These are phyloP conservation scores for Podospora pseudopauciseta DNA, from an alignment of 495 filamentous ascomycete species.

Conservation along the genomic window DNA sequence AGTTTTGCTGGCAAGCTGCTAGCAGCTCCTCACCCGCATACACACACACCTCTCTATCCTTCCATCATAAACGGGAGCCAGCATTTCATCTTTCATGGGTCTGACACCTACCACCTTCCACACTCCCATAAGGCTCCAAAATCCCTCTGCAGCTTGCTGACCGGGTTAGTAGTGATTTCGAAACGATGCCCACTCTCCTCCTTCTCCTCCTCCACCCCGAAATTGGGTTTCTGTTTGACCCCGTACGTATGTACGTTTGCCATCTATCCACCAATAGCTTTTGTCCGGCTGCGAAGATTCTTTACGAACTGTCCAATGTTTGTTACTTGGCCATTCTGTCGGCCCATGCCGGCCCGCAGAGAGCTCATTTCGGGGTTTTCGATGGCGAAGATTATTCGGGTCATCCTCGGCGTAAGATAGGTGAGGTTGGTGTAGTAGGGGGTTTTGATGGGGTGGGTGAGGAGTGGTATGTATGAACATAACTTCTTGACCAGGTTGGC, in stretches of 20 bases:
- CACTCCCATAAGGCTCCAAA: conserved; percentile 36
- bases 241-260: conserved; percentile 40
- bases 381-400: conserved; percentile 55
- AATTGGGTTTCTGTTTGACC: conserved; percentile 48
- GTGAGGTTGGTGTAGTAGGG: conserved; percentile 48
- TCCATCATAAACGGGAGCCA: not conserved
- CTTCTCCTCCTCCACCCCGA: conserved; percentile 36
- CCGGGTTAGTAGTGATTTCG: conserved; percentile 55
- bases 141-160: conserved; percentile 44
- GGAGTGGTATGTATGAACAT: conserved; percentile 42
- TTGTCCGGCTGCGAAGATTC: conserved; percentile 39
- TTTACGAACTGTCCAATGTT: conserved; percentile 50
- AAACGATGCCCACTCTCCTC: conserved; percentile 45
- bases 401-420: conserved; percentile 50
- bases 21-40: not conserved
- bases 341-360: conserved; percentile 47
- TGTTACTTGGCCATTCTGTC: conserved; percentile 38
- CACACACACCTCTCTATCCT: too few species aligned
- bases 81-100: not conserved
- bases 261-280: conserved; percentile 51
- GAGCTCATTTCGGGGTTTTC: conserved; percentile 54
- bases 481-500: conserved; percentile 45
- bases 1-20: not conserved
- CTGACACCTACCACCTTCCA: not conserved
- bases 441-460: conserved; percentile 49